Percentiles rank a stretch among this genome's conserved stretches.
Conservation (phyloP, 768 basidiomycete species). For the Lactarius sp. region DNA sequence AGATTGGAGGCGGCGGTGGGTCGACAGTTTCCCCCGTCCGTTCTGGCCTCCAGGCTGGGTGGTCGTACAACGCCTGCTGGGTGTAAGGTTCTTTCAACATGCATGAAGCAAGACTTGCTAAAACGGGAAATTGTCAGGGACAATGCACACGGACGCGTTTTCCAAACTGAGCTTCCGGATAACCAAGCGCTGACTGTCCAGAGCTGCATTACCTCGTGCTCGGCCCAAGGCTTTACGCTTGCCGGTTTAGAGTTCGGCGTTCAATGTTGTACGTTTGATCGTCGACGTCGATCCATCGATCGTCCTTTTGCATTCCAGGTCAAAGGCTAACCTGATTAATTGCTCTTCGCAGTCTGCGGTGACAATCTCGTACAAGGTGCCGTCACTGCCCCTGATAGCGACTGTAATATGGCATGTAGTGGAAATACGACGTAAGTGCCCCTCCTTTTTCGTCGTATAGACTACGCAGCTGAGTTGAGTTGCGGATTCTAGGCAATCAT, state of each 20-base stretch:
- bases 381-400: slow-evolving; percentile 40
- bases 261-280: slow-evolving; percentile 43
- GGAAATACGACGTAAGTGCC: slow-evolving; percentile 57
- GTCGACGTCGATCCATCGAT: background rate
- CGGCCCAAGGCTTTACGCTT: slow-evolving; percentile 49
- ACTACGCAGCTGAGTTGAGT: slow-evolving; percentile 7
- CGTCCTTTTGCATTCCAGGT: slow-evolving; percentile 1
- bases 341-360: slow-evolving; percentile 55
- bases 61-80: slow-evolving; percentile 39
- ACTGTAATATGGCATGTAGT: slow-evolving; percentile 71
- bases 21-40: slow-evolving; percentile 21
- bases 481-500: slow-evolving; percentile 48
- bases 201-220: slow-evolving; percentile 58
- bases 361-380: slow-evolving; percentile 60
- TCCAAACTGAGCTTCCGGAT: slow-evolving; percentile 41
- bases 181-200: slow-evolving; percentile 48
- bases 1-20: slow-evolving; percentile 35
- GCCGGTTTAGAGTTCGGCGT: slow-evolving; percentile 65
- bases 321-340: background rate
- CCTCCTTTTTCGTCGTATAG: background rate
- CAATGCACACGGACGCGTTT: slow-evolving; percentile 59
- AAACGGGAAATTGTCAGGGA: slow-evolving; percentile 35
- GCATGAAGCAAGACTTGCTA: background rate
- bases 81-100: slow-evolving; percentile 36
- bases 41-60: slow-evolving; percentile 4